Base-by-base conservation (phyloP, 2,329 filamentous ascomycete species). In the Fusarium haematococcum region DNA sequence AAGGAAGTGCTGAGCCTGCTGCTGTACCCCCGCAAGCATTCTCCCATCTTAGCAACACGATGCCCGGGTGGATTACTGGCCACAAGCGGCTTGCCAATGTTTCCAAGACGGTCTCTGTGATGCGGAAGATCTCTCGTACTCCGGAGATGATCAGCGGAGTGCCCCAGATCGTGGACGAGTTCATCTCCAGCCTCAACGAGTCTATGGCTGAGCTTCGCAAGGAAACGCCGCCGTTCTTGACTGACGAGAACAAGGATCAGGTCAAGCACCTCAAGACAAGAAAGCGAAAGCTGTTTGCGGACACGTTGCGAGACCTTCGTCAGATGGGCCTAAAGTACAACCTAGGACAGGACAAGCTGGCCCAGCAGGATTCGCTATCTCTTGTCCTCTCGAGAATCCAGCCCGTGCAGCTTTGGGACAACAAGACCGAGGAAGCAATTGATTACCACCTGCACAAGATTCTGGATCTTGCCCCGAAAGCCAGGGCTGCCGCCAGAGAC, bases 311-410 rank as follows among this genome's bases (percentile, higher is more conserved):
- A 79, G 90, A 92, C 25, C 85, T 98, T 32, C 91, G 95, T 39
- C 90, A 92, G 67, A 98, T 99, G 96, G 97, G 97, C 5, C 90
- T 99, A 77, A 93, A 92, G 77, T 91, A 92, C 62, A 98, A 98
- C 79, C 86, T 97, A 18, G 91, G 93, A 74, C 91, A 91, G 16
- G 91, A 94, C 79, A 87, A 92, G 50, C 86, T 98, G 20, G 88
- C 89, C 43, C 90, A 91, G 63, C 97, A 99, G 82, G 87, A 89
- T 32, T 93, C 94, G 1, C 85, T 94, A 9, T 88, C 93, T 7
- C 83, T 88, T 6, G 87, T 98, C 2, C 87, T 99, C 32, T 89
- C 94, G 2, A 87, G 85, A 7, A 88, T 87, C 4, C 79, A 84
- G 37, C 76, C 87, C 71, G 72, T 89, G 9, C 61, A 79, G 18